Evolutionary conservation across 2,329 filamentous ascomycete species (phyloP).

Genomic region (Fusarium aywerte): DNA sequence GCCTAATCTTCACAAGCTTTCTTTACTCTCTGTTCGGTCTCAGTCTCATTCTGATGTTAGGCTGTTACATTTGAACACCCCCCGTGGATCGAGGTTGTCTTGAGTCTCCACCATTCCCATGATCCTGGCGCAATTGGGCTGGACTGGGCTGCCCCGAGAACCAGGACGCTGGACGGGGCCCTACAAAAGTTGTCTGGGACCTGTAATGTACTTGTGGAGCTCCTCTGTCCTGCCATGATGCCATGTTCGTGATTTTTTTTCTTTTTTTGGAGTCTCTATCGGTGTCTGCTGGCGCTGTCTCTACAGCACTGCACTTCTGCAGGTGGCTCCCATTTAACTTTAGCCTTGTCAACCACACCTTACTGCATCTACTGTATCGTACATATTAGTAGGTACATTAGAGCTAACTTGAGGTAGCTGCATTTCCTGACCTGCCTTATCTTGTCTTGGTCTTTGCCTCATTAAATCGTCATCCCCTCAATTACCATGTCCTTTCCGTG

Average conservation of each 20-base stretch:
- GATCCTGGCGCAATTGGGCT: conserved; percentile 36
- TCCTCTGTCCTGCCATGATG: conserved; percentile 28
- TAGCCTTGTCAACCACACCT: conserved; percentile 6
- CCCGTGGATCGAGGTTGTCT: not conserved
- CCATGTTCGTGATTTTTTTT: conserved; percentile 8
- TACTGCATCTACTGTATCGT: conserved; percentile 11
- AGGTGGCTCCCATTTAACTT: conserved; percentile 16
- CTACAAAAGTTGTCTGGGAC: not conserved
- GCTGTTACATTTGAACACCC: conserved; percentile 18
- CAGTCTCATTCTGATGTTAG: not conserved
- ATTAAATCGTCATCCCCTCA: conserved; percentile 34
- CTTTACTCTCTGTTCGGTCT: conserved; percentile 2
- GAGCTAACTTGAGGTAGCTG: conserved; percentile 10
- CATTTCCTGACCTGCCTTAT: conserved; percentile 21
- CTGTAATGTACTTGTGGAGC: not conserved
- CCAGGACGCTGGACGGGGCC: conserved; percentile 41
- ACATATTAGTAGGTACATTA: conserved; percentile 7
- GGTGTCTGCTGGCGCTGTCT: not conserved
- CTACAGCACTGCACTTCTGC: not conserved
- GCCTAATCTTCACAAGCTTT: conserved; percentile 26
- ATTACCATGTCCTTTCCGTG: not conserved
- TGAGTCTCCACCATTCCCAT: conserved; percentile 31
- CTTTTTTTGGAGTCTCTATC: conserved; percentile 10
- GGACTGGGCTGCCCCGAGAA: conserved; percentile 42
- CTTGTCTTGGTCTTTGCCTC: conserved; percentile 31